Evolutionary conservation across 2,329 filamentous ascomycete genomes (phyloP).

Genomic region (Rhinocladiella mackenziei): DNA sequence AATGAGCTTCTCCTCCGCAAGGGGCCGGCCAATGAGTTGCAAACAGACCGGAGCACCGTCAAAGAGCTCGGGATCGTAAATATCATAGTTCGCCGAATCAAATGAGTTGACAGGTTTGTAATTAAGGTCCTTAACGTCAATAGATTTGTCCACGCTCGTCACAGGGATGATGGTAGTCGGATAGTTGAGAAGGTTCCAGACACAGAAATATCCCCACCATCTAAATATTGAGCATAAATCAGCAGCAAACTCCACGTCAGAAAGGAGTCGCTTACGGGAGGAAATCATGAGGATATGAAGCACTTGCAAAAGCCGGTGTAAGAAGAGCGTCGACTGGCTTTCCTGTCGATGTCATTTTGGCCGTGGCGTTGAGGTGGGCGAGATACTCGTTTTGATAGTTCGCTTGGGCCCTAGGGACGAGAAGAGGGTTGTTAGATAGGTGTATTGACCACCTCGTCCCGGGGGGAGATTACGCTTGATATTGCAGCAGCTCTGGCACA

Average conservation of each 20-base stretch:
- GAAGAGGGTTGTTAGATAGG: too few relatives aligned
- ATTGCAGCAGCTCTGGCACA: neutral
- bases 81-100: conserved; percentile 36
- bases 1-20: neutral
- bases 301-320: neutral
- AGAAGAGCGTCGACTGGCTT: neutral
- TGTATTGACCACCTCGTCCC: too few relatives aligned
- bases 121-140: conserved; percentile 39
- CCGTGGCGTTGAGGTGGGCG: neutral
- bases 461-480: too few relatives aligned
- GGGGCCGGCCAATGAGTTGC: neutral
- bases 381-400: neutral
- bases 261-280: too few relatives aligned
- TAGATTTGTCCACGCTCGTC: conserved; percentile 43
- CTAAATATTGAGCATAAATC: neutral
- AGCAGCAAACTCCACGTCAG: too few relatives aligned
- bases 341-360: neutral
- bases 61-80: neutral
- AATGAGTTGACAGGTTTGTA: conserved; percentile 37
- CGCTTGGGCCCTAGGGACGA: too few relatives aligned
- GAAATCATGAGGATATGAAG: too few relatives aligned
- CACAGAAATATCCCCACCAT: conserved; percentile 62
- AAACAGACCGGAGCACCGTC: neutral
- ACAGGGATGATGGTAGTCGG: conserved; percentile 50
- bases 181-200: conserved; percentile 62